Evolutionary conservation across 148 eudicot species (phyloP), one percentile per base, ranked within the genome.

Genomic region (Amaranthus palmeri): DNA sequence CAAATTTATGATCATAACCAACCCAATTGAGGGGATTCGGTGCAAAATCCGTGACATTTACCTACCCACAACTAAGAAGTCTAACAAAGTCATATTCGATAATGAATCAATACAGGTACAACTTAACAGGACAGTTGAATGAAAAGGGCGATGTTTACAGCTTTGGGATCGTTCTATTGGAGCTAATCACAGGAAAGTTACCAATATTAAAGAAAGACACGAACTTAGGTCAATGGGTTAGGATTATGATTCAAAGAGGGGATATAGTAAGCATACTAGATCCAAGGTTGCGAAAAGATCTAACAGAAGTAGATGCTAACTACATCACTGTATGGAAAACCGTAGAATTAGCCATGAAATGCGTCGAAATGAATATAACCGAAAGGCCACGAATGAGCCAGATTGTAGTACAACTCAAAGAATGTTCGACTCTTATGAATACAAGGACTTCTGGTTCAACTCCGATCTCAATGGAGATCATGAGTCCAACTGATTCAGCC

Each of bases 71-170:
- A n/a, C n/a, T n/a, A n/a, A n/a, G n/a, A n/a, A n/a, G n/a, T n/a
- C n/a, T n/a, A n/a, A n/a, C n/a, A n/a, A n/a, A n/a, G 7, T 4
- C 61, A 5, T 50, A 36, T 7, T 42, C 25, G 6, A n/a, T 25
- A 14, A 69, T 42, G 54, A 54, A 62, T 65, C 54, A 3, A 2
- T 56, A 4, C 51, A 80, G 81, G 67, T 78, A 72, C 68, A 14
- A 65, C 7, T 56, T 40, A 13, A 67, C 72, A 2, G 65, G 68
- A 43, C 51, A 54, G 17, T 70, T 79, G 67, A 76, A 67, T 6
- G 75, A 68, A 77, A 79, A 70, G 65, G 66, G 72, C 15, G 85
- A 82, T 11, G 82, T 79, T 11, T 76, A 79, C 52, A 76, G 81
- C 25, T 82, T 76, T 18, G 85, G 83, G 14, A 70, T 79, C 8